Base-by-base conservation (phyloP, 2,329 filamentous ascomycete genomes). In the Calonectria pauciramosa region DNA sequence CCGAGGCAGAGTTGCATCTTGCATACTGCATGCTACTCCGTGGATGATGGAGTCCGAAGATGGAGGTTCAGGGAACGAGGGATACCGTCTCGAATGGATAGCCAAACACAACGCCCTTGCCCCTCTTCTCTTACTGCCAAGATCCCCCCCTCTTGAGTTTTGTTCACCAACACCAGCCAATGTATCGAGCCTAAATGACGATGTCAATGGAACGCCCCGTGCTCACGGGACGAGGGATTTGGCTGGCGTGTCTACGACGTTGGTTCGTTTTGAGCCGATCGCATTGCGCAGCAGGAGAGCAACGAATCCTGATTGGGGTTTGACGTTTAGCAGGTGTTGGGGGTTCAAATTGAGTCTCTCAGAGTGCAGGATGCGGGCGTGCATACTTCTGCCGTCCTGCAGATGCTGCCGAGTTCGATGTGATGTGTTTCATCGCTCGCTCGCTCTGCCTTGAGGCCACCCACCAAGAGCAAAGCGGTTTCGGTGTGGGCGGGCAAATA, bases 361-460 rank as follows among this genome's bases (percentile, higher is more conserved):
- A 59, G 67, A 49, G 26, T 49, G 41, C 59, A 64, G 54, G 23
- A 38, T 52, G 54, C 23, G 41, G 34, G 47, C 54, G 34, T 63
- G 66, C 66, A 65, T 70, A 26, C 60, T 65, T 51, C 30, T 59
- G 59, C 30, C 16, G 59, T 47, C 49, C 56, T 66, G 49, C 60
- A 56, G 59, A 59, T 51, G 36, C 44, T 59, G 26, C 23, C 41
- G 26, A 56, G 30, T 52, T 64, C 59, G 60, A 49, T 56, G 41
- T 56, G 44, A 36, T 28, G 36, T 30, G 67, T 70, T 69, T 73
- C 71, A 73, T 70, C 38, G 38, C 32, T 32, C 59, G 38, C 41
- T 32, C 59, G 13, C 34, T 67, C 34, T 38, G 20, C 30, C 38
- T 52, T 67, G 36, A 65, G 52, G 51, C 51, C 67, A 69, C 59